Base-by-base conservation (phyloP, 2,329 filamentous ascomycete genomes). In the Pseudocercospora pini-densiflorae region DNA sequence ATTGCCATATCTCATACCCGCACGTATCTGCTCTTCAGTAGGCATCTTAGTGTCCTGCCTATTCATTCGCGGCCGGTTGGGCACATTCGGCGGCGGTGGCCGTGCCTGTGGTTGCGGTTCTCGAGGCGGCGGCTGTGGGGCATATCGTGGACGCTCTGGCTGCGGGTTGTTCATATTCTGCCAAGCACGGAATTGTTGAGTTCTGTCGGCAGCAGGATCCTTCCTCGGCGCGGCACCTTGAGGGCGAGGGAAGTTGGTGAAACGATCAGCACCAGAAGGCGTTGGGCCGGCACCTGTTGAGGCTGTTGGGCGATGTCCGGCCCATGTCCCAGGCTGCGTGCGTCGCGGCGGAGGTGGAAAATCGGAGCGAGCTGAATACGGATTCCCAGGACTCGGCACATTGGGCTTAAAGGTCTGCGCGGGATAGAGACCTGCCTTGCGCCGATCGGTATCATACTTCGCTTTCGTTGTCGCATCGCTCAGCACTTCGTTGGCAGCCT, bases 401-500 rank as follows among this genome's bases (percentile, higher is more conserved):
- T 65, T 67, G 24, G 71, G 55, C 51, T 68, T 71, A 65, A 64
- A 72, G n/a, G 68, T 66, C 24, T 58, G 57, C 8, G 68, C 67
- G 8, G 74, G 71, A 51, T 73, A 75, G 7, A 79, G 72, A 74
- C 82, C 83, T 61, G 81, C 81, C 66, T 85, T 86, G 63, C 84
- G 79, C 62, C 88, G 82, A 68, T 88, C 87, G n/a, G 81, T 82
- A 75, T 90, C 88, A 72, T 90, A 90, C 75, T 86, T 87, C 43
- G 82, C 75, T 67, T 88, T 86, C 71, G 83, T 81, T n/a, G 81
- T 79, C 1, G 85, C 80, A 72, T 90, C 88, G 70, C 82, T 85
- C 54, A 92, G 82, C 61, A 97, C 85, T 77, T 97, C 93, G 76
- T 96, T 90, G 23, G 93, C 93, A 4, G 91, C 88, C 79, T 96